Evolutionary conservation across 208 protist species (phyloP).

Genomic region (Blastocrithidia nonstop): DNA sequence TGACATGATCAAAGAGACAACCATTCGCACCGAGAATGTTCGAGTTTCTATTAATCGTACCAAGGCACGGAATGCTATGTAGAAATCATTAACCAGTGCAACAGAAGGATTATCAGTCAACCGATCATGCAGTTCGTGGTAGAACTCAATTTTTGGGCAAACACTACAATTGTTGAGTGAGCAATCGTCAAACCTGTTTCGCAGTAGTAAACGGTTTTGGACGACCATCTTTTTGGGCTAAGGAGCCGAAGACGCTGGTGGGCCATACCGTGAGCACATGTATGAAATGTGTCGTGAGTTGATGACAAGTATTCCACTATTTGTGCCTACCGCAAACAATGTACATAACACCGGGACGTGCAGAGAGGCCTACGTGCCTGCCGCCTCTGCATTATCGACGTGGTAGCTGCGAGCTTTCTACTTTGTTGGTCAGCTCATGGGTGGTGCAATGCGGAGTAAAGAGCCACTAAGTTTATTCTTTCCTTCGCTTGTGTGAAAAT

Average conservation of each 20-base stretch:
- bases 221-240: constrained; percentile 83
- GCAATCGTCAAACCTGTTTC: constrained; percentile 66
- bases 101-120: no score
- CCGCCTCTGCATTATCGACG: constrained; percentile 30
- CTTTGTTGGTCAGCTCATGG: constrained; percentile 92
- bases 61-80: no score
- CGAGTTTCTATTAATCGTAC: constrained; percentile 78
- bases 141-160: constrained; percentile 80
- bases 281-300: constrained; percentile 87
- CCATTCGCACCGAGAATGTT: constrained; percentile 49
- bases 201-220: constrained; percentile 78
- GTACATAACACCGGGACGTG: constrained; percentile 68
- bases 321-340: constrained; percentile 85
- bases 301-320: constrained; percentile 68
- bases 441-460: constrained; percentile 80
- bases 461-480: constrained; percentile 85
- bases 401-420: constrained; percentile 54
- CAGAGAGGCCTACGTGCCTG: constrained; percentile 81
- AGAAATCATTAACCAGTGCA: no score
- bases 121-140: constrained; percentile 15
- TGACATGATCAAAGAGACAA: constrained; percentile 59
- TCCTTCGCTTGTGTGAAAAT: constrained; percentile 86
- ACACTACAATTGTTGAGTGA: constrained; percentile 53
- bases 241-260: constrained; percentile 88
- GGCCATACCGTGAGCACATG: constrained; percentile 86